Conservation (phyloP, 2,329 filamentous ascomycete genomes). For the Alternaria arborescens region DNA sequence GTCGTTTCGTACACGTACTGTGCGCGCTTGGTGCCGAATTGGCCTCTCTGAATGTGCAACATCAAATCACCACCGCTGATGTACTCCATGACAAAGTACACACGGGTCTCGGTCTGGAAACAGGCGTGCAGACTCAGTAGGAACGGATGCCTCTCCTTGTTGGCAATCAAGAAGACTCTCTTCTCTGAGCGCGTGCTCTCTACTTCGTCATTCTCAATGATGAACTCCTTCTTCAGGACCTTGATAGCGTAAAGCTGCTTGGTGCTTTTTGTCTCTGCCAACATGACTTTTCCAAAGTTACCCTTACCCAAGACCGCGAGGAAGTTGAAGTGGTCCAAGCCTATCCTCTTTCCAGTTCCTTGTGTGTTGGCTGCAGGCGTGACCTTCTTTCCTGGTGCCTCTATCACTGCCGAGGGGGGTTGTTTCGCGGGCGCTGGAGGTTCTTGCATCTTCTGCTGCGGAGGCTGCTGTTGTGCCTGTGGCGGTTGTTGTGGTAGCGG, state of each 20-base stretch:
- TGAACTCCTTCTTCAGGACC: slow-evolving; percentile 99
- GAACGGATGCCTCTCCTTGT: slow-evolving; percentile 97
- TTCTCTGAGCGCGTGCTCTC: slow-evolving; percentile 98
- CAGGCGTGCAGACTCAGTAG: slow-evolving; percentile 93
- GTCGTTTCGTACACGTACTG: slow-evolving; percentile 69
- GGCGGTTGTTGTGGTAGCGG: slow-evolving; percentile 54
- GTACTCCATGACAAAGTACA: slow-evolving; percentile 99
- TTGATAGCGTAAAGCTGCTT: slow-evolving; percentile 98
- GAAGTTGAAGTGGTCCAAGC: slow-evolving; percentile 99
- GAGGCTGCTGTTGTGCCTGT: slow-evolving; percentile 60
- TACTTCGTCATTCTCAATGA: slow-evolving; percentile 99
- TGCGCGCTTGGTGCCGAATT: slow-evolving; percentile 93
- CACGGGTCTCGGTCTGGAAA: slow-evolving; percentile 97
- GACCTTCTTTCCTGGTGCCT: slow-evolving; percentile 60
- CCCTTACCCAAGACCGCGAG: slow-evolving; percentile 96
- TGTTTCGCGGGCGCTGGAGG: slow-evolving; percentile 42
- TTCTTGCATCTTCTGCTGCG: slow-evolving; percentile 46
- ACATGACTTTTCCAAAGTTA: slow-evolving; percentile 99
- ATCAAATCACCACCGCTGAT: slow-evolving; percentile 98
- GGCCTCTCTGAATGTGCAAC: slow-evolving; percentile 96
- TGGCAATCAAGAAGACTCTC: slow-evolving; percentile 94
- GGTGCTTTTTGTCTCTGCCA: slow-evolving; percentile 93
- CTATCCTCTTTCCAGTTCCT: slow-evolving; percentile 85
- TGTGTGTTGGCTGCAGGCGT: slow-evolving; percentile 72
- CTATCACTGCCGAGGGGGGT: slow-evolving; percentile 42